phyloP scores from a whole-genome alignment of 345 rosid genomes.

The Salix caprea region DNA sequence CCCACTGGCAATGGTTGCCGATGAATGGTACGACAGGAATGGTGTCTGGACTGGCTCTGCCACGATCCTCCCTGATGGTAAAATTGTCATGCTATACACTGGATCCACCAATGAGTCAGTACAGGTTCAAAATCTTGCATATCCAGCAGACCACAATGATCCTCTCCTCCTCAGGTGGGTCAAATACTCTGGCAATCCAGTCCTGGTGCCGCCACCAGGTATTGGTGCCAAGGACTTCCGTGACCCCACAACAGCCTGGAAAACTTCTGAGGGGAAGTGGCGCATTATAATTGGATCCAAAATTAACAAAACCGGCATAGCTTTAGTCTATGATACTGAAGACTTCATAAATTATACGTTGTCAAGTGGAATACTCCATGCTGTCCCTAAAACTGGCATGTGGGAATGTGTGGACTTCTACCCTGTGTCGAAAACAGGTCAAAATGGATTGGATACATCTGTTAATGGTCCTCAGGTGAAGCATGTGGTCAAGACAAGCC shows the following conservation, averaged over 20 bases:
- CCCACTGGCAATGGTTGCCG: constrained; percentile 81
- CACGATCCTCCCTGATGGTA: constrained; percentile 74
- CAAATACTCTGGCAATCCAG: constrained; percentile 68
- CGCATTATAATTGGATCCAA: constrained; percentile 70
- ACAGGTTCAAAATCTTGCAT: constrained; percentile 90
- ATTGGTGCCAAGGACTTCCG: constrained; percentile 65
- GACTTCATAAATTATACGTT: constrained; percentile 54
- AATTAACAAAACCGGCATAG: constrained; percentile 57
- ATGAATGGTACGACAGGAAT: constrained; percentile 69
- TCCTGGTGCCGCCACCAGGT: constrained; percentile 69
- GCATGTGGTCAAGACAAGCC: constrained; percentile 59
- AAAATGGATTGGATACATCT: constrained; percentile 54
- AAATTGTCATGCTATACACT: constrained; percentile 75
- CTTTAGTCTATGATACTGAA: constrained; percentile 67
- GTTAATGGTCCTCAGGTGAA: constrained; percentile 41
- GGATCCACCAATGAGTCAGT: constrained; percentile 65
- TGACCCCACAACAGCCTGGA: constrained; percentile 97
- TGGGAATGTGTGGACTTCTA: constrained; percentile 87
- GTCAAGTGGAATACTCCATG: constrained; percentile 42
- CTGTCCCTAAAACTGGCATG: constrained; percentile 76
- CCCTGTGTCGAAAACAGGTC: constrained; percentile 37
- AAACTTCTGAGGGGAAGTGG: constrained; percentile 74
- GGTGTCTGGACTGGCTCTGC: constrained; percentile 98
- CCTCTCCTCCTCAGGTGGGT: constrained; percentile 72
- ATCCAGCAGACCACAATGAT: constrained; percentile 66